phyloP scores from a whole-genome alignment of 2,329 filamentous ascomycete species.

The Paraconiothyrium brasiliense region DNA sequence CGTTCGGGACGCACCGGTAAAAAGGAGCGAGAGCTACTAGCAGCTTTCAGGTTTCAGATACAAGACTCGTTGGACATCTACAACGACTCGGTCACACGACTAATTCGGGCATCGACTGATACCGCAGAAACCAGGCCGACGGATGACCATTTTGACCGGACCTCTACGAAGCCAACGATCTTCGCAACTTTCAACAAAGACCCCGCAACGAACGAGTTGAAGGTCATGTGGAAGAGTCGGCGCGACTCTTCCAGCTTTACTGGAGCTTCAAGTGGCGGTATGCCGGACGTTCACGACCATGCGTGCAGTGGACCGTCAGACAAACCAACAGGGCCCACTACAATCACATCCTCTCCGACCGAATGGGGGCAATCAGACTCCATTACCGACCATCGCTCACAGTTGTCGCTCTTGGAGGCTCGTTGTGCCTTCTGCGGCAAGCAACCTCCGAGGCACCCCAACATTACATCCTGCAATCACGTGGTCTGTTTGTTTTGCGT shows the following conservation, averaged over 20 bases:
- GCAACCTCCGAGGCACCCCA: not conserved
- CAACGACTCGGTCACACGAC: not conserved
- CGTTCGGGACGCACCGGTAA: no score
- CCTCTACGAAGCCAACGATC: not conserved
- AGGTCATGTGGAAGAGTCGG: not conserved
- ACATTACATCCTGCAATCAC: not conserved
- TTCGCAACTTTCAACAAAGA: not conserved
- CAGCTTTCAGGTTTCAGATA: not conserved
- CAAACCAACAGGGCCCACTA: not conserved
- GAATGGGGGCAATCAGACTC: not conserved
- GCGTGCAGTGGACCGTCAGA: not conserved
- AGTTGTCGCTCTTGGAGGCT: not conserved
- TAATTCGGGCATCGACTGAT: not conserved
- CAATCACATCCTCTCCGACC: not conserved
- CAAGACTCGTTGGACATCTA: not conserved
- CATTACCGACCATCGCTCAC: not conserved
- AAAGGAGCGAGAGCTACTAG: not conserved
- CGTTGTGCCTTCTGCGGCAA: not conserved
- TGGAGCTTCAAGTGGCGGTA: not conserved
- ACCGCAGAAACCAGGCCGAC: not conserved
- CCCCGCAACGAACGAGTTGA: not conserved
- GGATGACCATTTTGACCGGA: not conserved
- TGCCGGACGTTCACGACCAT: not conserved
- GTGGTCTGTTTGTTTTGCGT: not conserved
- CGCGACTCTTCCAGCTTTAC: not conserved